These are phyloP conservation scores for Stephania yunnanensis DNA, from an alignment of 164 flowering plant species.

Conservation along the genomic window DNA sequence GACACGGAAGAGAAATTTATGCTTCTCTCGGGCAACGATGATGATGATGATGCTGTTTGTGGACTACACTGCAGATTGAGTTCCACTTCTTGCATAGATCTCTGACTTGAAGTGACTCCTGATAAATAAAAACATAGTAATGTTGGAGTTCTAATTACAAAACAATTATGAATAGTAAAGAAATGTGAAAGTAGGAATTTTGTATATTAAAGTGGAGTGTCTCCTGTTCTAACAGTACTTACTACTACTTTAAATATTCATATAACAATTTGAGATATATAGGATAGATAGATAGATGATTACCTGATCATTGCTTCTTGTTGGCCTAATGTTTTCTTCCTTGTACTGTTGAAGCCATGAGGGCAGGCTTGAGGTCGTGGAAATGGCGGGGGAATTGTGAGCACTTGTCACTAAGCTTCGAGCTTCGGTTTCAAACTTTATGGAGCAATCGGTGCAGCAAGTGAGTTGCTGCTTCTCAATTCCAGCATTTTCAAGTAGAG, in stretches of 20 bases:
- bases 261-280: neutral
- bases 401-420: conserved; percentile 30
- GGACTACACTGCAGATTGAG: conserved; percentile 50
- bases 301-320: conserved; percentile 43
- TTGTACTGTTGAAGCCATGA: conserved; percentile 85
- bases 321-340: conserved; percentile 39
- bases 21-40: conserved; percentile 29
- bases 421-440: conserved; percentile 47
- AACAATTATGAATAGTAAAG: conserved; percentile 3
- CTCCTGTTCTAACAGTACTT: neutral
- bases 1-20: conserved; percentile 42
- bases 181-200: neutral
- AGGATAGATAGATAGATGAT: conserved; percentile 3
- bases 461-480: conserved; percentile 38
- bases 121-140: conserved; percentile 2
- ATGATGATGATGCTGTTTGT: conserved; percentile 31
- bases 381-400: conserved; percentile 27
- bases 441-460: conserved; percentile 50
- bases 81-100: conserved; percentile 61
- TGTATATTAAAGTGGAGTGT: neutral
- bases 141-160: neutral
- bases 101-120: conserved; percentile 48
- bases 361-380: conserved; percentile 56
- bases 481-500: conserved; percentile 22
- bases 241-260: neutral